Conservation (phyloP, 2,329 filamentous ascomycete species). For the Lecanicillium sp. region DNA sequence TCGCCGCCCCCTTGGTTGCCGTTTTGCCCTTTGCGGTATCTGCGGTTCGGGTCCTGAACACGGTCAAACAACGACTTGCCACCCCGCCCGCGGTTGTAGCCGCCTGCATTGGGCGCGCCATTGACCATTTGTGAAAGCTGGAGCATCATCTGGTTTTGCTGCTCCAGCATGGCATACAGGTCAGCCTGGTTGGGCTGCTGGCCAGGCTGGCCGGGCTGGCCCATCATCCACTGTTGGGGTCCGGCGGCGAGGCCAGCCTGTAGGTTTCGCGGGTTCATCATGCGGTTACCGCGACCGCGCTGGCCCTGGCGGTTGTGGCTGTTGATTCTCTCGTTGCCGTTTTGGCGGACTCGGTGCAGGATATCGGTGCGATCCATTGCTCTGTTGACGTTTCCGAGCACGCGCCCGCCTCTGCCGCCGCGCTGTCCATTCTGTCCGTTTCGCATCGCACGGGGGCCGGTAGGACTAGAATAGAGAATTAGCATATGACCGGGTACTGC, state of each 20-base stretch:
- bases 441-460: slow-evolving; percentile 92
- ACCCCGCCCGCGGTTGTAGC: slow-evolving; percentile 36
- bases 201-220: slow-evolving; percentile 19
- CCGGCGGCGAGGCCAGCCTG: slow-evolving; percentile 41
- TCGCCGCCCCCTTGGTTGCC: slow-evolving; percentile 34
- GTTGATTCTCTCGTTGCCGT: slow-evolving; percentile 74
- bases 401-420: slow-evolving; percentile 66
- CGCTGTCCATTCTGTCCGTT: slow-evolving; percentile 55
- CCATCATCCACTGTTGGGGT: slow-evolving; percentile 43
- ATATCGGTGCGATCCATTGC: slow-evolving; percentile 75
- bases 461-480: slow-evolving; percentile 64
- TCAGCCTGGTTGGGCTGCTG: slow-evolving; percentile 44
- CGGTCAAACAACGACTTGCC: slow-evolving; percentile 70
- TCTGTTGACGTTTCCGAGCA: slow-evolving; percentile 80
- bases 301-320: slow-evolving; percentile 62
- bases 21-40: slow-evolving; percentile 40
- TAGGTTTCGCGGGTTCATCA: slow-evolving; percentile 47
- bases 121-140: slow-evolving; percentile 62
- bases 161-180: slow-evolving; percentile 74
- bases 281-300: slow-evolving; percentile 42
- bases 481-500: slow-evolving; percentile 25
- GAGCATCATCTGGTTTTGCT: slow-evolving; percentile 81
- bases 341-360: slow-evolving; percentile 72
- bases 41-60: slow-evolving; percentile 49
- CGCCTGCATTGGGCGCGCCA: slow-evolving; percentile 46